Evolutionary conservation across 306 rosid genomes (phyloP).

Genomic region (Cicer yamashitae): DNA sequence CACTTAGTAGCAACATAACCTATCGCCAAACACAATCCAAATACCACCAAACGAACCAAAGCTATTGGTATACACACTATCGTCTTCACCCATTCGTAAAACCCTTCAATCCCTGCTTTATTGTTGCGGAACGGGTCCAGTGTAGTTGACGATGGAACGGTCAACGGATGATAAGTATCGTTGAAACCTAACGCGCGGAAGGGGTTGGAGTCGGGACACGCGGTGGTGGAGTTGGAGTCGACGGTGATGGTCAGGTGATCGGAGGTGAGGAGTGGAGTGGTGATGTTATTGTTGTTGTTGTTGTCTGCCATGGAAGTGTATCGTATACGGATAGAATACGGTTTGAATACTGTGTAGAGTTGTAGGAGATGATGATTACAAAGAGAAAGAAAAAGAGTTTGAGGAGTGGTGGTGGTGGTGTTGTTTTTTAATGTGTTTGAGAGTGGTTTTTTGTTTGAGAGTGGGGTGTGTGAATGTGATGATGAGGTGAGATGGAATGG

Average conservation of each 20-base stretch:
- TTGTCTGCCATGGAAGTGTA: slow-evolving; percentile 62
- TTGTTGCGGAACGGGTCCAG: slow-evolving; percentile 78
- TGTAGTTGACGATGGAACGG: slow-evolving; percentile 58
- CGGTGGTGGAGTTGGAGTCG: not conserved
- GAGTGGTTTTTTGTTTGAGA: too few relatives aligned
- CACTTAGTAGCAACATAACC: slow-evolving; percentile 76
- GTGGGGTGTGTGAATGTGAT: too few relatives aligned
- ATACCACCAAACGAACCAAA: slow-evolving; percentile 59
- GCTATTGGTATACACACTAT: slow-evolving; percentile 66
- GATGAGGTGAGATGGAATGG: too few relatives aligned
- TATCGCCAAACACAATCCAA: slow-evolving; percentile 62
- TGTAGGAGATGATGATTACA: too few relatives aligned
- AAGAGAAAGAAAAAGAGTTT: too few relatives aligned
- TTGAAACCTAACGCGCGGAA: slow-evolving; percentile 62
- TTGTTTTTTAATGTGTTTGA: too few relatives aligned
- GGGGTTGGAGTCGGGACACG: slow-evolving; percentile 61
- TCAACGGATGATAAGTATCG: slow-evolving; percentile 28
- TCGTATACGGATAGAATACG: not conserved
- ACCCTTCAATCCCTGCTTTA: slow-evolving; percentile 58
- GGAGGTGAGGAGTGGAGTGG: slow-evolving; percentile 69
- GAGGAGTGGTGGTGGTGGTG: too few relatives aligned
- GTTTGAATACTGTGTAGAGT: not conserved
- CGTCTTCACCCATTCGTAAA: slow-evolving; percentile 76
- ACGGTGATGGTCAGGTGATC: slow-evolving; percentile 63
- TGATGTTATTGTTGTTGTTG: slow-evolving; percentile 34